Base-by-base conservation (phyloP, 2,329 filamentous ascomycete species). In the Teratosphaeria nubilosa region DNA sequence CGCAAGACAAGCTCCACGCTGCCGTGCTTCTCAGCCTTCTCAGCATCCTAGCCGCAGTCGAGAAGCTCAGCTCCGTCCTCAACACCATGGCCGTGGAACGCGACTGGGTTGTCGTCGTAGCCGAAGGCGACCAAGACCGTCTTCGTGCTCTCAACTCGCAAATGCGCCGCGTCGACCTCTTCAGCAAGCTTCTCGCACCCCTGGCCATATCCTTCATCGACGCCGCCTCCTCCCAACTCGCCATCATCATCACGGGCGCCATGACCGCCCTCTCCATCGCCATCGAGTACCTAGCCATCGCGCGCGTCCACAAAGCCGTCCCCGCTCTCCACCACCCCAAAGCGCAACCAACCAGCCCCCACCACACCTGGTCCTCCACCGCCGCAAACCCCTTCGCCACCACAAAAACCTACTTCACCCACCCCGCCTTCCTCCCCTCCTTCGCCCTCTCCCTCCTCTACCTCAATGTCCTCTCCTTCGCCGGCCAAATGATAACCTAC, bases 31-130 rank as follows among this genome's bases (percentile, higher is more conserved):
- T 77, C 59, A 63, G 64, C 1, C 31, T 67, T 2, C 67, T 75
- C n/a, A 76, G 80, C 0, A 20, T 82, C 0, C 72, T 89, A 51
- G 85, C 85, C 0, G 87, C 86, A 58, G 66, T 86, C 1, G 88
- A 91, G 71, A 91, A 90, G 68, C 70, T 89, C 9, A 78, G 77
- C 14, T 78, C 84, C 1, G 77, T 85, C 5, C 78, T 83, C 69
- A 90, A 90, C 67, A 76, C 82, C 0, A 81, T 90, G 0, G 77
- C 87, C 0, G 79, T 91, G 0, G 87, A 90, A 69, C 76, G 84
- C 65, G 87, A 91, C 64, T 90, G 87, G 86, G 78, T 83, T 45
- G 75, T 83, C 3, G 77, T 83, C 0, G 74, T 82, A 7, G 76
- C 80, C 1, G 73, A 75, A 25, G 69, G 69, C 11, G 65, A 76